Percentiles rank a stretch among this genome's conserved stretches.
Evolutionary conservation across 352 stramenopile genomes (phyloP).

Genomic region (Globisporangium canariense): DNA sequence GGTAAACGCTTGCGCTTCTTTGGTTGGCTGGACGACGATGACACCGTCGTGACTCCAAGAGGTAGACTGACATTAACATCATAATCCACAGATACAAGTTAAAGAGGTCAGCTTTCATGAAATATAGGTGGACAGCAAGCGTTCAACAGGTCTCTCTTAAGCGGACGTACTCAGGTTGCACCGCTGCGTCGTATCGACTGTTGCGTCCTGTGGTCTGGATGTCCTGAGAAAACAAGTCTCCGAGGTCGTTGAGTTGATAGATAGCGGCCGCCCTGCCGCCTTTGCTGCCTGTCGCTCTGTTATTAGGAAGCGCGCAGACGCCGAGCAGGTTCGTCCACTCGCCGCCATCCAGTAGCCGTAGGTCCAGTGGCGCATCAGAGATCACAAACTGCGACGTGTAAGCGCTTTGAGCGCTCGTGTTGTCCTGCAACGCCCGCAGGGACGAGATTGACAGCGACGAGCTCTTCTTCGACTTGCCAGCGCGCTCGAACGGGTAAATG

Average conservation of each 20-base stretch:
- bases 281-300: neutral
- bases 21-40: slow-evolving; percentile 11
- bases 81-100: neutral
- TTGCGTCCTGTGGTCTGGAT: slow-evolving; percentile 31
- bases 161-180: slow-evolving; percentile 52
- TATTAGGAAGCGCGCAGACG: slow-evolving; percentile 32
- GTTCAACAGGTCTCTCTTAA: neutral
- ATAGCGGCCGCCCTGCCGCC: slow-evolving; percentile 23
- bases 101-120: neutral
- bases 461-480: slow-evolving; percentile 18
- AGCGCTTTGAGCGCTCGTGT: slow-evolving; percentile 18
- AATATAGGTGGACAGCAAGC: neutral
- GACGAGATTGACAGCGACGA: slow-evolving; percentile 35
- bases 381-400: slow-evolving; percentile 48
- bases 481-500: slow-evolving; percentile 45
- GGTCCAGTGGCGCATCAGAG: slow-evolving; percentile 52
- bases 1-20: slow-evolving; percentile 35
- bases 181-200: slow-evolving; percentile 34
- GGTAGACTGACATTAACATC: slow-evolving; percentile 41
- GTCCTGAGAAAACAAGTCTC: slow-evolving; percentile 60
- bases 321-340: slow-evolving; percentile 57
- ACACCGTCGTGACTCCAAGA: slow-evolving; percentile 41
- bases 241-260: slow-evolving; percentile 67
- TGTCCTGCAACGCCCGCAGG: slow-evolving; percentile 38
- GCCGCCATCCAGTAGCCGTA: slow-evolving; percentile 54